A percentile compares a stretch with the other conserved stretches of the same genome.
Conservation (phyloP, 768 basidiomycete genomes). For the Calocybe indica region DNA sequence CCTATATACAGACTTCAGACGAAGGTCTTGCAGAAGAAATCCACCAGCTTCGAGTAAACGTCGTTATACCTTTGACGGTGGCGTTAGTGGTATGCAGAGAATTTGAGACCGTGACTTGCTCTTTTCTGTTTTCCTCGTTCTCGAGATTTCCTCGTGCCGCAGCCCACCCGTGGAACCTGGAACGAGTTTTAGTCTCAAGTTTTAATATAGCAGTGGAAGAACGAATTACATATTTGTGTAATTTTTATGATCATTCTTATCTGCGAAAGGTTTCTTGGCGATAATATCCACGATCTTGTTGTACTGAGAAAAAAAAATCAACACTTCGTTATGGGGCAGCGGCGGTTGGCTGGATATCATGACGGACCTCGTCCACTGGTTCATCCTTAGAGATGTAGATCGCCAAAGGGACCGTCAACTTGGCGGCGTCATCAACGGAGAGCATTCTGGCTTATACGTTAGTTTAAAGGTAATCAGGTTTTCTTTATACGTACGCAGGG, state of each 20-base stretch:
- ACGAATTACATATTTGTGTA: conserved; percentile 38
- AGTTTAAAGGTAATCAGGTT: no score
- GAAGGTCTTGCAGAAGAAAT: conserved; percentile 38
- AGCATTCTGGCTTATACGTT: conserved; percentile 36
- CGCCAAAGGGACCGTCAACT: conserved; percentile 45
- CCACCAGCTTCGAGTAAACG: conserved; percentile 45
- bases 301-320: conserved; percentile 23
- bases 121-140: conserved; percentile 50
- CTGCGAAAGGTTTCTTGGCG: conserved; percentile 42
- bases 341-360: not conserved
- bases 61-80: conserved; percentile 36
- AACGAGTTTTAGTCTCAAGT: not conserved
- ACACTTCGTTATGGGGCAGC: not conserved
- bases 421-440: conserved; percentile 41
- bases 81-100: conserved; percentile 1
- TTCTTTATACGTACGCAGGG: conserved; percentile 41
- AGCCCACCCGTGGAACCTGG: conserved; percentile 59
- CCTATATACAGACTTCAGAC: conserved; percentile 6
- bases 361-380: conserved; percentile 44
- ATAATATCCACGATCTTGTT: conserved; percentile 44
- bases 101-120: conserved; percentile 25
- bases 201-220: conserved; percentile 2
- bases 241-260: conserved; percentile 42
- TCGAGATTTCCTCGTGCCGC: conserved; percentile 55
- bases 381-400: conserved; percentile 58